Base-by-base conservation (phyloP, 139 green algal species). In the Picochlorum sp. region DNA sequence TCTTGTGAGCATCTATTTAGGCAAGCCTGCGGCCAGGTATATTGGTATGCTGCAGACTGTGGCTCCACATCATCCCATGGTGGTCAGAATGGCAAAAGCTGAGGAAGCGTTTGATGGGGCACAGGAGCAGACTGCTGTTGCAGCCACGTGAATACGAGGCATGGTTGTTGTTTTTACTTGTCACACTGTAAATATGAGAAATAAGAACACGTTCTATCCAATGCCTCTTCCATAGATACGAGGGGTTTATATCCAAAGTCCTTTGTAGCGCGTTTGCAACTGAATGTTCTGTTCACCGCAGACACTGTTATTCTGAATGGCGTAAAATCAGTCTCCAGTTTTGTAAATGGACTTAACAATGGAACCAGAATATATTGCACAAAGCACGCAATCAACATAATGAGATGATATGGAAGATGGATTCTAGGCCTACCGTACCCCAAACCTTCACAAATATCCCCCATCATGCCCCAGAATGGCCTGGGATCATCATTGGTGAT, bases 391-490 rank as follows among this genome's bases (percentile, higher is more conserved):
- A 95, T 71, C 37, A 82, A 45, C 52, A 87, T 72, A n/a, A 96
- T 79, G 15, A 95, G 76, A 30, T 56, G 24, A 28, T 85, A 80
- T 7, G 89, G 89, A 54, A 96, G 81, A 16, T 73, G 57, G 49
- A 84, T 78, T 49, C 46, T 52, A 1, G 80, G 80, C 4, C 75
- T 59, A 5, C n/a, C 47, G 61, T 95, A 96, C 20, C 83, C 89
- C 52, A 96, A 75, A 6, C 82, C 83, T 66, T 91, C 69, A 26
- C 87, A 82, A 7, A 96, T 44, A 69, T 94, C 83, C 1, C 86
- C 89, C 58, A 91, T 84, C 69, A 96, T 91, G 2, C 38, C 68
- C 89, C 89, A 96, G 67, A 96, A 96, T 5, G 67, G 78, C 20
- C 65, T 56, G 6, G 87, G 84, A 30, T 94, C 82, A 38, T 79